A percentile compares a stretch with the other conserved stretches of the same genome.
Conservation (phyloP, 169 alveolate genomes). For the Plasmodium cynomolgi region DNA sequence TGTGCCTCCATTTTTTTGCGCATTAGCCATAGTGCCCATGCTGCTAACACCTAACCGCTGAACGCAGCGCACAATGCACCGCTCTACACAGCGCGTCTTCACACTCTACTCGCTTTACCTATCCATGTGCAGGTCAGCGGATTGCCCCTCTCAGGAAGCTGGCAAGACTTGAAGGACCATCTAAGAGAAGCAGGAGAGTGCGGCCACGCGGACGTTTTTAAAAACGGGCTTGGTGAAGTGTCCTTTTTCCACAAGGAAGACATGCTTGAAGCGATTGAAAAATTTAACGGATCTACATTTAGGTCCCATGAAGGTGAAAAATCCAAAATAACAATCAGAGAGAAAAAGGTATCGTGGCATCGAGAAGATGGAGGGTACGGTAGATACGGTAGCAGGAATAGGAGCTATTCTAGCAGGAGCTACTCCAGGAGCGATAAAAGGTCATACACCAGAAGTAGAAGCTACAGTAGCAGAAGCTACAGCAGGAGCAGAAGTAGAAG, state of each 20-base stretch:
- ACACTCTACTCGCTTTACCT: not conserved
- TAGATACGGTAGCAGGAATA: conserved; percentile 62
- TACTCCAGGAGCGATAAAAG: conserved; percentile 71
- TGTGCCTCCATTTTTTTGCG: not conserved
- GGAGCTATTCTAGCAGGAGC: conserved; percentile 71
- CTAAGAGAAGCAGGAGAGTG: conserved; percentile 92
- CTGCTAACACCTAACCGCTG: not conserved
- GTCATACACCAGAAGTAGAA: conserved; percentile 71
- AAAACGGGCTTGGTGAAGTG: conserved; percentile 91
- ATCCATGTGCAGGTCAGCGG: conserved; percentile 81
- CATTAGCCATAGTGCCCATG: not conserved
- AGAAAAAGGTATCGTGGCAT: conserved; percentile 77
- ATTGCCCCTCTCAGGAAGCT: conserved; percentile 85
- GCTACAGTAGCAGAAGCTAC: conserved; percentile 62
- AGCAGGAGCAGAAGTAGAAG: conserved; percentile 52
- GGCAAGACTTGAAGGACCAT: conserved; percentile 93
- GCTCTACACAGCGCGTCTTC: not conserved
- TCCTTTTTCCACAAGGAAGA: conserved; percentile 87
- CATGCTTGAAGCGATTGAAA: conserved; percentile 90
- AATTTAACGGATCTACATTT: conserved; percentile 88
- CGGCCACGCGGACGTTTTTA: conserved; percentile 91
- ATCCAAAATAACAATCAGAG: conserved; percentile 85
- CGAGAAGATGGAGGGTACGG: conserved; percentile 72
- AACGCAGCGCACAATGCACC: no score
- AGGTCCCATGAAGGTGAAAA: conserved; percentile 90